Base-by-base conservation (phyloP, 257 asterid species). In the Solanum ahanhuiri region DNA sequence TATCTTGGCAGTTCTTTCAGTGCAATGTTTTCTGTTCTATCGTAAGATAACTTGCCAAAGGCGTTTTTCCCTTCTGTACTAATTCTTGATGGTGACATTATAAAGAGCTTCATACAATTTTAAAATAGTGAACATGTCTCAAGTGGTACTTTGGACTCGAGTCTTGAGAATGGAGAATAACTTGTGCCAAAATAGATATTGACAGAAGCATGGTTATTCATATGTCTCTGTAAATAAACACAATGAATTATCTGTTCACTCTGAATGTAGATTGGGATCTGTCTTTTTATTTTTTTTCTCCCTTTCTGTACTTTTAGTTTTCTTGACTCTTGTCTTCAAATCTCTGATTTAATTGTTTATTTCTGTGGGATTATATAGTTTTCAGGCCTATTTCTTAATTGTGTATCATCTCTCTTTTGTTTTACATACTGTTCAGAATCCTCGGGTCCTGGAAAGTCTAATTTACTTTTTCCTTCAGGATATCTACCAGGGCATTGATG, bases 1-100 rank as follows among this genome's bases (percentile, higher is more conserved):
- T 90, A 86, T 90, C 95, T 89, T 89, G 93, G 97, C 93, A 91
- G 92, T 94, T 92, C 97, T 94, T 93, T 92, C 98, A 91, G 90
- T 94, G 96, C 98, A 94, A 90, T 96, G 92, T 95, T 95, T 93
- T 94, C 97, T 92, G 94, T 94, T 94, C 98, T 94, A 94, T 95
- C 94, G 99, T 97, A 97, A 97, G 99, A 92, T 91, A 92, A 96
- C 95, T 91, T 88, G 92, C 94, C 90, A 88, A 92, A 90, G 98
- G 98, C 89, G 92, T 91, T 89, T 90, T 93, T 90, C 91, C 90
- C 91, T 90, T 87, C 89, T 94, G 98, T 94, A 95, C 94, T 93
- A 83, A 86, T 91, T 93, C 90, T 92, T 93, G 88, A 88, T 88
- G 95, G 86, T 90, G 92, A 91, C 92, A 85, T 91, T 88, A 90